A percentile compares a stretch with the other conserved stretches of the same genome.
Evolutionary conservation across 1,284 basidiomycete genomes (phyloP).

Genomic region (Sanghuangporus baumii): DNA sequence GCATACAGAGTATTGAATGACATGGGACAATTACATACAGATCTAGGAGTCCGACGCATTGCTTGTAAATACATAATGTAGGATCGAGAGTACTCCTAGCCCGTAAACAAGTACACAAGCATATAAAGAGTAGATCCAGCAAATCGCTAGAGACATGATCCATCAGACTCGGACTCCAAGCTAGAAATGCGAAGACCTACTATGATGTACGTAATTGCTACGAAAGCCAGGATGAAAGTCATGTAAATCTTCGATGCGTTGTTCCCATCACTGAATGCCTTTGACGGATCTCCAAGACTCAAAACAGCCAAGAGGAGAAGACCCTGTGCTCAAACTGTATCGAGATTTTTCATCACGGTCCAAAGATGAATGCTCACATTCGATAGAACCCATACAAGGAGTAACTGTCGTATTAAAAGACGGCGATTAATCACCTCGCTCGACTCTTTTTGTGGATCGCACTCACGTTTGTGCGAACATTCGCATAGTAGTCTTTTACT

Average conservation of each 20-base stretch:
- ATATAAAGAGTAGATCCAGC: conserved; percentile 61
- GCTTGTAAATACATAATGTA: not conserved
- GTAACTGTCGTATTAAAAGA: conserved; percentile 35
- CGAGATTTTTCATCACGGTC: not conserved
- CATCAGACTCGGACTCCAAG: conserved; percentile 14
- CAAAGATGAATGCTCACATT: conserved; percentile 49
- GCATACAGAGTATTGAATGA: not conserved
- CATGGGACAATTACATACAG: not conserved
- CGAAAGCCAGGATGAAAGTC: conserved; percentile 74
- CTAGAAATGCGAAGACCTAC: conserved; percentile 35
- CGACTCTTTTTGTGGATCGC: conserved; percentile 10
- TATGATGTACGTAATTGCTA: conserved; percentile 68
- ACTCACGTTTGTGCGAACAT: conserved; percentile 84
- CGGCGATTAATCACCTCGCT: not conserved
- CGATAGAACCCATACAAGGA: conserved; percentile 81
- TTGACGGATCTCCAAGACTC: conserved; percentile 54
- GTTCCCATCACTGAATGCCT: conserved; percentile 54
- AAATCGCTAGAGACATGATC: conserved; percentile 38
- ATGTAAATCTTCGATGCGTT: conserved; percentile 68
- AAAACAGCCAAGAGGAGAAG: conserved; percentile 72
- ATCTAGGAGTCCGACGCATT: not conserved
- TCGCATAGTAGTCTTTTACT: conserved; percentile 85
- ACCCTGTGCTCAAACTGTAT: conserved; percentile 41
- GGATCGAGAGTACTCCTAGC: not conserved
- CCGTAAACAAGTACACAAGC: conserved; percentile 26